Base-by-base conservation (phyloP, 495 filamentous ascomycete genomes). In the Neurospora sp. region DNA sequence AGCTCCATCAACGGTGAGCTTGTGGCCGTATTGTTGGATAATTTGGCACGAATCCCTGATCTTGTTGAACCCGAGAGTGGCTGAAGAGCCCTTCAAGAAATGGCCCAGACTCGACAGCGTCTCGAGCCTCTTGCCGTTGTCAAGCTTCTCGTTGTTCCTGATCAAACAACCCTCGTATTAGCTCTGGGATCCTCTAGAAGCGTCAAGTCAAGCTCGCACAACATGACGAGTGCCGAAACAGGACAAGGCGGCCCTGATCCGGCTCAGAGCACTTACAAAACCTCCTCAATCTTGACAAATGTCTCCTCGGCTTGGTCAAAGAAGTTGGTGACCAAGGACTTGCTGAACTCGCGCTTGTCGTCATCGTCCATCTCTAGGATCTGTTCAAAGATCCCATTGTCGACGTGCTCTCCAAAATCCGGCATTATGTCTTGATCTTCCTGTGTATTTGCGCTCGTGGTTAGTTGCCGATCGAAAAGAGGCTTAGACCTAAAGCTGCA, bases 1-100 rank as follows among this genome's bases (percentile, higher is more conserved):
- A 8, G 80, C 83, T n/a, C 94, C 94, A 21, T 89, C 90, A 69
- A 94, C 90, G 75, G 93, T 94, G 80, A 93, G 91, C 71, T 85
- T 84, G 76, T 90, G 89, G 66, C 96, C 96, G 77, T 89, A 96
- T 79, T 98, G 91, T 81, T 99, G 96, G 77, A 99, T 97, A 86
- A 96, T 92, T 82, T 98, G 95, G 81, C 96, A 99, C 71, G 88
- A 89, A 77, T 98, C 94, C 80, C 93, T 93, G 78, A 99, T 92
- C 83, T 97, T 96, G 77, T 85, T 92, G 45, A 99, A 88, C 31
- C 96, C 96, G 70, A 99, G 89, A 8, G 96, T 98, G 24, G 96
- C 96, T 11, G 95, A 97, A n/a, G 95, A 98, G 45, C 96, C 96
- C 83, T 99, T 99, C 71, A 99, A 85, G 84, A 97, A 99, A 83